phyloP scores from a whole-genome alignment of 306 rosid genomes.

The Vigna unguiculata region DNA sequence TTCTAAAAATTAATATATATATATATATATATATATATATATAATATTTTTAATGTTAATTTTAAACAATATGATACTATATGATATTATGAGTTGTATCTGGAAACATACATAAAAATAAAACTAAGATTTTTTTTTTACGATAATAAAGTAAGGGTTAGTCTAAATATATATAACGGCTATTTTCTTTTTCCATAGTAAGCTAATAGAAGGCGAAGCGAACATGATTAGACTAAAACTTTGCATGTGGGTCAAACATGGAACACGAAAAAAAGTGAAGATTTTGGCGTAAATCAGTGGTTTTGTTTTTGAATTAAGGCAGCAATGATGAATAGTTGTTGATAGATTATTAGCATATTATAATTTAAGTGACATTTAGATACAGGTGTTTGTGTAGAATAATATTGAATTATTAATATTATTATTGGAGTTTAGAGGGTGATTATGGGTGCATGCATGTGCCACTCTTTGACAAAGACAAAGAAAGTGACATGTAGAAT shows the following conservation, averaged over 20 bases:
- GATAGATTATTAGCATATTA: conserved; percentile 8
- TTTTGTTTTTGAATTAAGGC: background rate
- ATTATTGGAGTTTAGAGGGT: conserved; percentile 32
- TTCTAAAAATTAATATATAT: too few relatives aligned
- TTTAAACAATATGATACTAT: too few relatives aligned
- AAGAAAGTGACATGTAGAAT: conserved; percentile 42
- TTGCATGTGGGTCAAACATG: background rate
- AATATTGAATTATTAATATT: background rate
- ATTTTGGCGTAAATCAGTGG: conserved; percentile 15
- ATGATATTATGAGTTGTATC: too few relatives aligned
- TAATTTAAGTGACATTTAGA: background rate
- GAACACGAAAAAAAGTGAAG: conserved; percentile 8
- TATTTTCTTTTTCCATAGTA: background rate
- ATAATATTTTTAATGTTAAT: too few relatives aligned
- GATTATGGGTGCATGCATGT: conserved; percentile 60
- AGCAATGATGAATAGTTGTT: background rate
- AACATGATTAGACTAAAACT: conserved; percentile 4
- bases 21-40: too few relatives aligned
- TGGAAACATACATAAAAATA: too few relatives aligned
- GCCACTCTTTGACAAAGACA: conserved; percentile 40
- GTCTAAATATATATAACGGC: background rate
- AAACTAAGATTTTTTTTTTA: too few relatives aligned
- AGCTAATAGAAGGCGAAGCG: background rate
- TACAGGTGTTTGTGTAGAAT: background rate
- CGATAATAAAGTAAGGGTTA: background rate